A percentile compares a stretch with the other conserved stretches of the same genome.
Conservation (phyloP, 257 asterid species). For the Forsythia viridissima region DNA sequence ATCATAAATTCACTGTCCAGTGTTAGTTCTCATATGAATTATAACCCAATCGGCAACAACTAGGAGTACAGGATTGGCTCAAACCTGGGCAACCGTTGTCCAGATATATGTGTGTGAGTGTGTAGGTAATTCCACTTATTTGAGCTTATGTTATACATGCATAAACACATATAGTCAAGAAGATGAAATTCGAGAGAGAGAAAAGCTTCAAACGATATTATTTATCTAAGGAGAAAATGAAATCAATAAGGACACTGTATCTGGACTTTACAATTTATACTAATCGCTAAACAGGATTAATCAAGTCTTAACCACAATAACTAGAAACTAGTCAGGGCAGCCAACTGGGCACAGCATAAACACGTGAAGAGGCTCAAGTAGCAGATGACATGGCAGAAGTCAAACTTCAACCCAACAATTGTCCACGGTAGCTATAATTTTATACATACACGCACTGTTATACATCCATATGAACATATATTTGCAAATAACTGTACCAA, state of each 20-base stretch:
- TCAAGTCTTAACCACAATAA: neutral
- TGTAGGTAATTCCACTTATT: neutral
- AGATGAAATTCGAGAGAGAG: neutral
- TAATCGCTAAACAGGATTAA: neutral
- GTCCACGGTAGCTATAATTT: neutral
- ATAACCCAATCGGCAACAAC: neutral
- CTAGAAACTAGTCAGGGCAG: neutral
- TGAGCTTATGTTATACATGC: neutral
- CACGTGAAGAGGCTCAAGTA: too few relatives aligned
- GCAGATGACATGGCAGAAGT: neutral
- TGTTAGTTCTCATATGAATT: constrained; percentile 14
- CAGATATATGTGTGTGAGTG: neutral
- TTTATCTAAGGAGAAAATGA: neutral
- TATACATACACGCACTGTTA: too few relatives aligned
- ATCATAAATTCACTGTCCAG: constrained; percentile 11
- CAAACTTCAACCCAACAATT: neutral
- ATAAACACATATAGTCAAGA: neutral
- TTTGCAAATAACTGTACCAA: neutral
- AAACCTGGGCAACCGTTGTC: neutral
- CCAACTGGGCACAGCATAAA: neutral
- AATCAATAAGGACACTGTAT: neutral
- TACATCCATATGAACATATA: neutral
- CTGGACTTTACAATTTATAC: neutral
- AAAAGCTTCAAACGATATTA: neutral
- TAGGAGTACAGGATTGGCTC: neutral